phyloP scores from a whole-genome alignment of 495 filamentous ascomycete species.

The Eremomyces bilateralis region DNA sequence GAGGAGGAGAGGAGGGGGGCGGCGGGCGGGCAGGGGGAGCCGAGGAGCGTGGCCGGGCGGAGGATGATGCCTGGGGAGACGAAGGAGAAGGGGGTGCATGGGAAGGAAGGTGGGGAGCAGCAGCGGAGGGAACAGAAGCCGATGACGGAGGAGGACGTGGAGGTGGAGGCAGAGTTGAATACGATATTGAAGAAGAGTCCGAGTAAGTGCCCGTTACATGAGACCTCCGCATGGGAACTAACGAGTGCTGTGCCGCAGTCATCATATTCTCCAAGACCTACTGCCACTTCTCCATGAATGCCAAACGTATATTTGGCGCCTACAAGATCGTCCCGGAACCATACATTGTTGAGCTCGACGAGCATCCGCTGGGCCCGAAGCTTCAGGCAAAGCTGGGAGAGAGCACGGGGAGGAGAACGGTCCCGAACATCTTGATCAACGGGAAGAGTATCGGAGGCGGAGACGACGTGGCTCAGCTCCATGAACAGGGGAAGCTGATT shows the following conservation, averaged over 20 bases:
- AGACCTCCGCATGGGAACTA: conserved; percentile 7
- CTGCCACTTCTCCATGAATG: conserved; percentile 63
- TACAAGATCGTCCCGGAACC: conserved; percentile 68
- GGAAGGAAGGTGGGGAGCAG: conserved; percentile 9
- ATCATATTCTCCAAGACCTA: conserved; percentile 92
- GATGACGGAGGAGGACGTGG: conserved; percentile 33
- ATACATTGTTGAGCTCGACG: conserved; percentile 77
- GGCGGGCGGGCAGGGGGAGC: conserved; percentile 25
- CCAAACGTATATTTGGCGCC: conserved; percentile 62
- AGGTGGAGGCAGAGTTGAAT: conserved; percentile 42
- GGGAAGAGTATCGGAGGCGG: conserved; percentile 80
- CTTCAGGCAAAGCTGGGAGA: conserved; percentile 47
- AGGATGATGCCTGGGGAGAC: conserved; percentile 15
- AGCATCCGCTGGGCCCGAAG: conserved; percentile 46
- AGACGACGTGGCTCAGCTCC: conserved; percentile 60
- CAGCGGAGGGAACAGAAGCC: conserved; percentile 24
- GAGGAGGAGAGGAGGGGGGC: conserved; percentile 26
- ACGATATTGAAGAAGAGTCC: conserved; percentile 60
- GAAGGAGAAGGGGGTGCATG: conserved; percentile 12
- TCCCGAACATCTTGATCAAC: conserved; percentile 78
- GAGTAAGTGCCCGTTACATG: conserved; percentile 28
- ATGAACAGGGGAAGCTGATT: conserved; percentile 42
- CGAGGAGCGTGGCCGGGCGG: conserved; percentile 35
- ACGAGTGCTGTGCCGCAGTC: conserved; percentile 25
- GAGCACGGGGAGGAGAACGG: conserved; percentile 61